phyloP scores from a whole-genome alignment of 768 basidiomycete genomes.

The Boletus barrowsii region DNA sequence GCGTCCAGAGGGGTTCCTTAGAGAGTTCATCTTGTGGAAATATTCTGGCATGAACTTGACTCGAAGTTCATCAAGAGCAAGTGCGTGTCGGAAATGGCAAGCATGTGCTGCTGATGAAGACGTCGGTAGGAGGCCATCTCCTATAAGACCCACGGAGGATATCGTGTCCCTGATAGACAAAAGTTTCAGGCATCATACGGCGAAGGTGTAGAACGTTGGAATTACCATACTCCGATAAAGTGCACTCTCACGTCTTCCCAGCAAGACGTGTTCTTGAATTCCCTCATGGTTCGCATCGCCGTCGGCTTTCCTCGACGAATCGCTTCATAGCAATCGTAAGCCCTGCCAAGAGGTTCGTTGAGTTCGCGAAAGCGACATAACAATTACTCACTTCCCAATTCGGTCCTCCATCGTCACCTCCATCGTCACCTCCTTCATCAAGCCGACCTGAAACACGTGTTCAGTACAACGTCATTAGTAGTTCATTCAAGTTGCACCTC shows the following conservation, averaged over 20 bases:
- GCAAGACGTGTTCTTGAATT: slow-evolving; percentile 41
- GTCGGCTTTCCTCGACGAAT: slow-evolving; percentile 3
- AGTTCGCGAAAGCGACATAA: too few species aligned
- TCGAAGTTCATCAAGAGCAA: slow-evolving; percentile 6
- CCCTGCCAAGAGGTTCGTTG: not conserved
- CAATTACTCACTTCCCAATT: slow-evolving; percentile 8
- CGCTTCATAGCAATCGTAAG: slow-evolving; percentile 1
- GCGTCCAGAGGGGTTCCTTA: not conserved
- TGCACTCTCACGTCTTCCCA: not conserved
- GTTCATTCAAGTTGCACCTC: slow-evolving; percentile 17
- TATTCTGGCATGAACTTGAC: slow-evolving; percentile 10
- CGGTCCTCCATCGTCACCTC: slow-evolving; percentile 19
- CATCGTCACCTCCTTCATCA: slow-evolving; percentile 1
- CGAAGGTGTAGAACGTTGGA: too few species aligned
- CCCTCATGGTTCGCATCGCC: slow-evolving; percentile 4
- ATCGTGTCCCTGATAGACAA: slow-evolving; percentile 3
- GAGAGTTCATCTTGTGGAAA: slow-evolving; percentile 21
- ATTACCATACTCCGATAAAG: not conserved
- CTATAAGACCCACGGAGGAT: slow-evolving; percentile 2
- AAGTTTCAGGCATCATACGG: not conserved
- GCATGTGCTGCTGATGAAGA: not conserved
- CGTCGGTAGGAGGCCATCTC: not conserved
- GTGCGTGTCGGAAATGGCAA: slow-evolving; percentile 6
- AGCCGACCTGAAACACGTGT: not conserved
- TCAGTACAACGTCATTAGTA: not conserved